phyloP scores from a whole-genome alignment of 2,329 filamentous ascomycete genomes.

The Ceratocystis huliohia region DNA sequence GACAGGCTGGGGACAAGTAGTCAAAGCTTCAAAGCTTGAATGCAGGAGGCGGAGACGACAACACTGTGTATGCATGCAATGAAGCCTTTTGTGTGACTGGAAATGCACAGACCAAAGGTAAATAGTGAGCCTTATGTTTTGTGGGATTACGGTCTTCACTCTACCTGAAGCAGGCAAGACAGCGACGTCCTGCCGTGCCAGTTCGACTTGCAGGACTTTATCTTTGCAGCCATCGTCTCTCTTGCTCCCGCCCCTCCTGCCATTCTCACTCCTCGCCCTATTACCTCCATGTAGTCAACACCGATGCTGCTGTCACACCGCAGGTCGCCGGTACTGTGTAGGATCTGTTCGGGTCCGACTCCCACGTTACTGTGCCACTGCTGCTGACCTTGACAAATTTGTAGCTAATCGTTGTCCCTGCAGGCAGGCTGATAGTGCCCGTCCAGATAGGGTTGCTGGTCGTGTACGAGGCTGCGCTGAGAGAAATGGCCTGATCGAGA shows the following conservation, averaged over 20 bases:
- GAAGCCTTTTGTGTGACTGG: neutral
- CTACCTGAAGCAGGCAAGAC: neutral
- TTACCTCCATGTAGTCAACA: slow-evolving; percentile 17
- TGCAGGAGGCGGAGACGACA: too few relatives aligned
- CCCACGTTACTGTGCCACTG: slow-evolving; percentile 42
- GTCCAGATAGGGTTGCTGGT: slow-evolving; percentile 43
- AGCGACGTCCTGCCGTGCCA: neutral
- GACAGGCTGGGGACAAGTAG: too few relatives aligned
- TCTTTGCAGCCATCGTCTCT: neutral
- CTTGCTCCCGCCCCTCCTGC: neutral
- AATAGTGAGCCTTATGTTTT: neutral
- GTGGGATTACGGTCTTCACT: neutral
- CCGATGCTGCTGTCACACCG: slow-evolving; percentile 18
- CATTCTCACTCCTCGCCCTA: neutral
- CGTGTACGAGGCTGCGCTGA: slow-evolving; percentile 44
- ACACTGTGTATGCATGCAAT: neutral
- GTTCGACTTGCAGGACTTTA: neutral
- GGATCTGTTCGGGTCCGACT: slow-evolving; percentile 38
- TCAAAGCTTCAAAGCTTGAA: too few relatives aligned
- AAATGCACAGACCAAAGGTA: neutral
- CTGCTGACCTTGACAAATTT: slow-evolving; percentile 47
- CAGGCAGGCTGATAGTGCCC: slow-evolving; percentile 37
- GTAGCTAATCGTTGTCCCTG: slow-evolving; percentile 43
- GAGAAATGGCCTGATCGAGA: slow-evolving; percentile 33
- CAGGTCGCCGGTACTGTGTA: slow-evolving; percentile 25